These are phyloP conservation scores for Nitzschia palea DNA, from an alignment of 108 stramenopile genomes.

Conservation along the genomic window DNA sequence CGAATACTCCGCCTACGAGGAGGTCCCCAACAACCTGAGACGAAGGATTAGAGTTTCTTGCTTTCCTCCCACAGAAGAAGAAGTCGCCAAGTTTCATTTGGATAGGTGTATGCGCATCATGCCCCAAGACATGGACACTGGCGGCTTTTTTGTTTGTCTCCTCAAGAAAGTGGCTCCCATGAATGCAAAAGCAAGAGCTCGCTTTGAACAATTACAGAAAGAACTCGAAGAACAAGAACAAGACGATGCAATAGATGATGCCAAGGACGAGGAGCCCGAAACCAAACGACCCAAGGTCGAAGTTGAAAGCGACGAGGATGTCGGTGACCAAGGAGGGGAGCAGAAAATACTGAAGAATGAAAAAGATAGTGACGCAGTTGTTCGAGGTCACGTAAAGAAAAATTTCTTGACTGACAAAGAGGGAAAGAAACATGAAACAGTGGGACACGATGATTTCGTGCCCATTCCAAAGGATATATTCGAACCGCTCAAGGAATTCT, in stretches of 20 bases:
- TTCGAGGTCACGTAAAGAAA: conserved; percentile 20
- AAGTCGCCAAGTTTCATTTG: conserved; percentile 70
- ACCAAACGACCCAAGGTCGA: conserved; percentile 25
- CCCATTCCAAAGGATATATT: conserved; percentile 57
- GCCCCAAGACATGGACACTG: conserved; percentile 97
- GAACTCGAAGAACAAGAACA: conserved; percentile 16
- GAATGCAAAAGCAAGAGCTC: conserved; percentile 29
- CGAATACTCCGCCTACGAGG: conserved; percentile 61
- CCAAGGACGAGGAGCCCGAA: conserved; percentile 10
- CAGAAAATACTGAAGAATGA: conserved; percentile 13
- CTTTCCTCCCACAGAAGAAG: conserved; percentile 87
- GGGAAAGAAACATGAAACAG: conserved; percentile 42
- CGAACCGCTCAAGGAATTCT: conserved; percentile 63
- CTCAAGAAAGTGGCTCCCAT: conserved; percentile 84
- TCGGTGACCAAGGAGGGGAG: conserved; percentile 20
- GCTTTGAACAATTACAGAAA: conserved; percentile 17
- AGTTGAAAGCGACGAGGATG: conserved; percentile 5
- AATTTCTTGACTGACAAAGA: conserved; percentile 29
- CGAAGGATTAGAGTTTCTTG: conserved; percentile 56
- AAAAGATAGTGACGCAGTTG: not conserved
- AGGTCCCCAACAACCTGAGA: conserved; percentile 65
- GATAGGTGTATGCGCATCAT: conserved; percentile 91
- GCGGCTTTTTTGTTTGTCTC: conserved; percentile 97
- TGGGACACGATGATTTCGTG: conserved; percentile 72
- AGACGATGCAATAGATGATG: conserved; percentile 7